These are phyloP conservation scores for Aegilops tauschii DNA, from an alignment of 176 grass and related monocot species.

Conservation along the genomic window DNA sequence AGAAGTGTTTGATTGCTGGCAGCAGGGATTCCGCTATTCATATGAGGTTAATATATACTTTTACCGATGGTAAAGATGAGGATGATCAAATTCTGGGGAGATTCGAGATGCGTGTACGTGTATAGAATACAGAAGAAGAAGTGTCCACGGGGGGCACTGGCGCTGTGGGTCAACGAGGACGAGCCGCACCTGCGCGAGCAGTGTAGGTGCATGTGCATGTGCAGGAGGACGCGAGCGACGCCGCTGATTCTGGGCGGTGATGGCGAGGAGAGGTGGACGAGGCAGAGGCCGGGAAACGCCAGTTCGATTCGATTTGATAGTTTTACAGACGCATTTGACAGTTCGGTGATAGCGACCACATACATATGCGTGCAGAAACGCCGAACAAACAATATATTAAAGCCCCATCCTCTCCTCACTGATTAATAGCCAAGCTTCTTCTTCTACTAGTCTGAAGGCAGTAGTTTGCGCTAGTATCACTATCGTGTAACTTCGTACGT, in stretches of 20 bases:
- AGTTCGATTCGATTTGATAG: background rate
- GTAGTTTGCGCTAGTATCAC: no score
- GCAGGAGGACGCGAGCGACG: background rate
- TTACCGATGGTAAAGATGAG: no score
- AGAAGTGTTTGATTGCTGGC: no score
- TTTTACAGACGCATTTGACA: background rate
- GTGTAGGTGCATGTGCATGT: background rate
- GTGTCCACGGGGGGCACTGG: background rate
- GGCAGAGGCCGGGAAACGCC: no score
- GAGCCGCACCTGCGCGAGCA: background rate
- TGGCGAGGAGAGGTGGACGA: background rate
- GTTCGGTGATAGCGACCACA: background rate
- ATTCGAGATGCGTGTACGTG: no score
- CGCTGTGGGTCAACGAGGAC: background rate
- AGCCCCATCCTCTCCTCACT: background rate
- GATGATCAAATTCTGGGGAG: no score
- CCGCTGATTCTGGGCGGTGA: background rate
- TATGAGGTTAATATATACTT: no score
- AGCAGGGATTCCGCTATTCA: no score
- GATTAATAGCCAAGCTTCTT: no score
- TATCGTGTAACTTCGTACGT: background rate
- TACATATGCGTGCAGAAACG: background rate
- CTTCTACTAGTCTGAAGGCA: no score
- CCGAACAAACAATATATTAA: background rate
- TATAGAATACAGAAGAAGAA: background rate